A percentile compares a stretch with the other conserved stretches of the same genome.
Conservation (phyloP, 225 moss, liverwort and hornwort species). For the Bryum argenteum region DNA sequence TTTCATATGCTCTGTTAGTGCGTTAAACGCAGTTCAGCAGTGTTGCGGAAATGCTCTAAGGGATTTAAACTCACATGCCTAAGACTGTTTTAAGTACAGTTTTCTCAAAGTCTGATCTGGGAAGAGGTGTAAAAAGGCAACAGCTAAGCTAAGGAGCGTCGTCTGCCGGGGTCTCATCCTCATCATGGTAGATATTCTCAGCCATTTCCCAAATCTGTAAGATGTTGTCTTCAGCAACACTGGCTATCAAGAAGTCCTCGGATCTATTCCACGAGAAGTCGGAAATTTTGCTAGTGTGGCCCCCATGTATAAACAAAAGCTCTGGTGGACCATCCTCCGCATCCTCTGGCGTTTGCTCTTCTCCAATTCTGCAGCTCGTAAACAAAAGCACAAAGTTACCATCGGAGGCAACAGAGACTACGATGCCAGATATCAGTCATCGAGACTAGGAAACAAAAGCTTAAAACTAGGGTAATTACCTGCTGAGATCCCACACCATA, state of each 20-base stretch:
- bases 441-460: not conserved
- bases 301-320: slow-evolving; percentile 85
- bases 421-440: not conserved
- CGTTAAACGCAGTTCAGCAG: slow-evolving; percentile 27
- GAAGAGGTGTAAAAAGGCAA: not conserved
- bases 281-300: slow-evolving; percentile 81
- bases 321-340: slow-evolving; percentile 89
- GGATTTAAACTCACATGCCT: not conserved
- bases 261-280: slow-evolving; percentile 86
- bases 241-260: slow-evolving; percentile 81
- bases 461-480: slow-evolving; percentile 36
- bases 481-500: slow-evolving; percentile 90
- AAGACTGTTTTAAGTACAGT: slow-evolving; percentile 24
- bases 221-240: slow-evolving; percentile 89
- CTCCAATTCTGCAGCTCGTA: slow-evolving; percentile 63
- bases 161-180: slow-evolving; percentile 73
- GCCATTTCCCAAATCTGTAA: slow-evolving; percentile 96
- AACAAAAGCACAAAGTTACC: not conserved
- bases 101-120: slow-evolving; percentile 23
- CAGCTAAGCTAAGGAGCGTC: slow-evolving; percentile 45
- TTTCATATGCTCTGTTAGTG: slow-evolving; percentile 27
- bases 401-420: not conserved
- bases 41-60: slow-evolving; percentile 21
- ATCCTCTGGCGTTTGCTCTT: slow-evolving; percentile 80
- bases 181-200: slow-evolving; percentile 88